Evolutionary conservation across 441 rosid genomes (phyloP), one percentile per base, ranked within the genome.

Genomic region (Jatropha multifida): DNA sequence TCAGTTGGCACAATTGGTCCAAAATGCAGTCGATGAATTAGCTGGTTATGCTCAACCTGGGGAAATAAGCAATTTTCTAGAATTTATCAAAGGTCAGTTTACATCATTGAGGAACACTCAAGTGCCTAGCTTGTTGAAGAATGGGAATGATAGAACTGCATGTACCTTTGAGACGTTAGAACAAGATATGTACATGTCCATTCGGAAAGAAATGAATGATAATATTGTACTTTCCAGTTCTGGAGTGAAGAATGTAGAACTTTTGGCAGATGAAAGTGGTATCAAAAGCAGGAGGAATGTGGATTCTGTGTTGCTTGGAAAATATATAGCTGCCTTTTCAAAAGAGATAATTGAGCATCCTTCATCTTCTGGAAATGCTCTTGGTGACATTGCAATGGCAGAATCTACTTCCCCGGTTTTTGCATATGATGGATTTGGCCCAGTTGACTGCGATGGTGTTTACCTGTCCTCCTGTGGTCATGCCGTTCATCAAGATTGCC

Each of bases 401-500:
- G 90, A 80, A 68, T 84, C 85, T 72, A 72, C 79, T 65, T 80
- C 85, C 46, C 77, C 81, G 74, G 71, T 70, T 67, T 71, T 74
- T 14, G 69, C 81, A 80, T 85, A 77, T 84, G 91, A 90, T 86
- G 90, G 92, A 79, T 86, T 93, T 82, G 90, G 93, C 74, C 97
- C 92, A 26, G 82, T 76, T 46, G 96, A 88, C 79, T 91, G 95
- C 82, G 98, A 94, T 85, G 99, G 99, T 48, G 80, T 96, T 80
- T 81, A 86, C 88, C 87, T 94, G 74, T 94, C 95, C 44, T 90
- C 99, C 63, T 96, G 99, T 84, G 97, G 99, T 69, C 98, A 96
- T 90, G 92, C 98, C 14, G 98, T 94, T 78, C 99, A 96, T 87
- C 97, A 94, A 81, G 84, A 81, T 72, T 96, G 99, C 81, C 94